These are phyloP conservation scores for Evansstolkia leycettana DNA, from an alignment of 495 filamentous ascomycete species.

Conservation along the genomic window DNA sequence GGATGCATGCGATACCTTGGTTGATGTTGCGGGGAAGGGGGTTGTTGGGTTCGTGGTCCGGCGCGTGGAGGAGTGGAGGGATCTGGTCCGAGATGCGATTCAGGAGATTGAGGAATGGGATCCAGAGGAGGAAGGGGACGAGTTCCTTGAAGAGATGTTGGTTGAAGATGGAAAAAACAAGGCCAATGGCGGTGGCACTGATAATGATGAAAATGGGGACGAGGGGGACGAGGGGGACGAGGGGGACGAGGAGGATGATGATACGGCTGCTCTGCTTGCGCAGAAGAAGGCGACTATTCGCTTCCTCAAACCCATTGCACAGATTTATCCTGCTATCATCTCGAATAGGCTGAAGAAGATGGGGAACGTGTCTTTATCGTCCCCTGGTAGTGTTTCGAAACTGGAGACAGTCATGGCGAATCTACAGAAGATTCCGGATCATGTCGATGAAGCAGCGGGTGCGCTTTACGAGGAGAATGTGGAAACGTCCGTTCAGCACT, in stretches of 20 bases:
- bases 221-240: conserved; percentile 25
- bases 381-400: conserved; percentile 7
- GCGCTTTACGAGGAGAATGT: conserved; percentile 33
- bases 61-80: conserved; percentile 54
- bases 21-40: conserved; percentile 48
- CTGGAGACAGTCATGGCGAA: conserved; percentile 21
- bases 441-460: conserved; percentile 36
- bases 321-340: conserved; percentile 29
- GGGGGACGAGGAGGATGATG: conserved; percentile 19
- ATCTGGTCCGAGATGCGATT: conserved; percentile 66
- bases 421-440: conserved; percentile 27
- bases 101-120: conserved; percentile 79
- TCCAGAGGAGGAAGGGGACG: conserved; percentile 48
- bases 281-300: conserved; percentile 27
- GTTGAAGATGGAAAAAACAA: conserved; percentile 25
- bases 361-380: conserved; percentile 7
- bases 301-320: conserved; percentile 28
- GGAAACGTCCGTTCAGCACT: conserved; percentile 12
- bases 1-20: conserved; percentile 60
- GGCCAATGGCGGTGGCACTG: too few species aligned
- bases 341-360: conserved; percentile 22
- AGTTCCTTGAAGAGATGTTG: conserved; percentile 33
- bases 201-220: conserved; percentile 34
- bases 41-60: conserved; percentile 47
- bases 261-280: conserved; percentile 19